Conservation (phyloP, 2,329 filamentous ascomycete genomes). For the Zymoseptoria pseudotritici region DNA sequence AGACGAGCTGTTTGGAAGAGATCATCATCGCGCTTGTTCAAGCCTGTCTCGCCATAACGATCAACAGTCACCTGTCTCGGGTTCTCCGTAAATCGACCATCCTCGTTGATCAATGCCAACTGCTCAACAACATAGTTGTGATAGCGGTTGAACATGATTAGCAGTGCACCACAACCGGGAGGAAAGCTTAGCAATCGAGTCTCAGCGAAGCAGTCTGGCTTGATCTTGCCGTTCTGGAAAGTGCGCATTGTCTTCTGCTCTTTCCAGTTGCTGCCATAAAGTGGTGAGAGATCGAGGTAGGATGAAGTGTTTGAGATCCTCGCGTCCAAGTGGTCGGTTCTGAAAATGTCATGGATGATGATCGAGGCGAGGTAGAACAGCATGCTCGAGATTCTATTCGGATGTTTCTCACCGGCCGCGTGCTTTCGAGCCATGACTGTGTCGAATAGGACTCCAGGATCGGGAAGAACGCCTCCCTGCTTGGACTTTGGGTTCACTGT, state of each 20-base stretch:
- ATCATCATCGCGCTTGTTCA: constrained; percentile 38
- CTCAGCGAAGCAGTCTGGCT: constrained; percentile 63
- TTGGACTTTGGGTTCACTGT: constrained; percentile 53
- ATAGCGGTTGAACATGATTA: constrained; percentile 65
- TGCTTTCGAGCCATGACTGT: constrained; percentile 55
- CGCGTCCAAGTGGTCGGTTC: constrained; percentile 56
- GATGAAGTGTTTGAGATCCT: constrained; percentile 62
- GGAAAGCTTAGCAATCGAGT: constrained; percentile 59
- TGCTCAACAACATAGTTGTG: constrained; percentile 81
- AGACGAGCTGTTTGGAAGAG: constrained; percentile 47
- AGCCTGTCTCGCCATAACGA: constrained; percentile 26
- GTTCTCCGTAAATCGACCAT: constrained; percentile 66
- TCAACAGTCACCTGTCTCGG: constrained; percentile 38
- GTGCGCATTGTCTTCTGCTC: constrained; percentile 61
- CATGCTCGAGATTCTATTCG: constrained; percentile 65
- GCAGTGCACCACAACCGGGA: constrained; percentile 58
- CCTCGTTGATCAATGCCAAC: constrained; percentile 78
- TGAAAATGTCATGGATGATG: constrained; percentile 55
- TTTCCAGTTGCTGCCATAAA: constrained; percentile 63
- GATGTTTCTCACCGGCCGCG: constrained; percentile 53
- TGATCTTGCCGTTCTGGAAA: constrained; percentile 59
- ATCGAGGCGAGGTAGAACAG: constrained; percentile 69
- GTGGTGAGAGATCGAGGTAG: constrained; percentile 64
- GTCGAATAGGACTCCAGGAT: constrained; percentile 61
- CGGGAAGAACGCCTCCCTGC: constrained; percentile 54